These are phyloP conservation scores for Aureococcus anophagefferens DNA, from an alignment of 108 stramenopile genomes.

Conservation along the genomic window DNA sequence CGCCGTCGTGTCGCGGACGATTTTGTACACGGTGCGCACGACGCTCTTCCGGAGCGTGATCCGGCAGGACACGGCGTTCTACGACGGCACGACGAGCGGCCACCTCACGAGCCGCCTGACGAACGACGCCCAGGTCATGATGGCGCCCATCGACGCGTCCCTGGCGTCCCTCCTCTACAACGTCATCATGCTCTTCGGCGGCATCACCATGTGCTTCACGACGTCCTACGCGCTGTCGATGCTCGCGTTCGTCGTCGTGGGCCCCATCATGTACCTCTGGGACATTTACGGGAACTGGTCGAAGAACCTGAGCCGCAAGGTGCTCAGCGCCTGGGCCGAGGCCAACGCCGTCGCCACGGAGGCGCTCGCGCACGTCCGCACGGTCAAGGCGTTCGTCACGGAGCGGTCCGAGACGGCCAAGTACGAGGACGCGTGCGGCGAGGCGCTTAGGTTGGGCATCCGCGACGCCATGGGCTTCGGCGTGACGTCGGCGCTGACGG, in stretches of 20 bases:
- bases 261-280: slow-evolving; percentile 38
- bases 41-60: slow-evolving; percentile 27
- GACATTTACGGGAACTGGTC: slow-evolving; percentile 41
- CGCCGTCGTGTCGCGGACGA: slow-evolving; percentile 15
- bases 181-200: slow-evolving; percentile 34
- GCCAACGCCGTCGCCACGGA: slow-evolving; percentile 45
- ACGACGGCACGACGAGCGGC: slow-evolving; percentile 26
- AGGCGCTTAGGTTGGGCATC: slow-evolving; percentile 23
- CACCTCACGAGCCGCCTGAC: slow-evolving; percentile 28
- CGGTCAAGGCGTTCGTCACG: slow-evolving; percentile 45
- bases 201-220: slow-evolving; percentile 41
- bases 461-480: slow-evolving; percentile 25
- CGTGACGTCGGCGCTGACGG: slow-evolving; percentile 1
- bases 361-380: slow-evolving; percentile 43
- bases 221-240: slow-evolving; percentile 44
- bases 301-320: slow-evolving; percentile 28
- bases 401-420: slow-evolving; percentile 28
- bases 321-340: slow-evolving; percentile 39
- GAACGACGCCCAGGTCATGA: slow-evolving; percentile 44
- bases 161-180: slow-evolving; percentile 35
- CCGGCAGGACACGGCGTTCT: slow-evolving; percentile 32
- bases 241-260: slow-evolving; percentile 47
- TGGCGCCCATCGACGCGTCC: slow-evolving; percentile 42
- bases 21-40: slow-evolving; percentile 22
- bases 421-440: slow-evolving; percentile 27